A percentile compares a stretch with the other conserved stretches of the same genome.
These are phyloP conservation scores for Candida rishiriensis DNA, from an alignment of 805 yeast genomes.

Conservation along the genomic window DNA sequence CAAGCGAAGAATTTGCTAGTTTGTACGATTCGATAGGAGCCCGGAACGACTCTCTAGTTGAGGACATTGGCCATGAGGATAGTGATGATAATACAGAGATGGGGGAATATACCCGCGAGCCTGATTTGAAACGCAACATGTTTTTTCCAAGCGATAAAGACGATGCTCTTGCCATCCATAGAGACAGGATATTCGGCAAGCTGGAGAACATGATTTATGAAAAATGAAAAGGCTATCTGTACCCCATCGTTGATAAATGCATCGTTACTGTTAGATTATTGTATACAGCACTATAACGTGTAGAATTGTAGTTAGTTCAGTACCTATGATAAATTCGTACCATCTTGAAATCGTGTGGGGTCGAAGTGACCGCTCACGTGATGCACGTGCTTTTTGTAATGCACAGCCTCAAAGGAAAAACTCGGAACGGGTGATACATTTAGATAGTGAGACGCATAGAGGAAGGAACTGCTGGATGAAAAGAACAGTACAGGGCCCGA, in stretches of 20 bases:
- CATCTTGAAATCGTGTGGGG: no score
- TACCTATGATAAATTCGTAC: no score
- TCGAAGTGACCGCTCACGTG: no score
- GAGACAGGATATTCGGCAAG: conserved; percentile 58
- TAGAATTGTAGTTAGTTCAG: no score
- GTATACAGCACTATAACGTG: no score
- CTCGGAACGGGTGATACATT: no score
- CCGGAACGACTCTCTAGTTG: conserved; percentile 8
- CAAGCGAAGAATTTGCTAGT: conserved; percentile 29
- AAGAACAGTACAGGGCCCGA: no score
- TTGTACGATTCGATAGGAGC: conserved; percentile 24
- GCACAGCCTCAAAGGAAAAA: no score
- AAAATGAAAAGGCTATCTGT: conserved; percentile 2
- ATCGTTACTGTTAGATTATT: no score
- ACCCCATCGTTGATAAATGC: neutral
- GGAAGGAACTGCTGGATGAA: no score
- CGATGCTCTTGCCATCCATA: conserved; percentile 57
- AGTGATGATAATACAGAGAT: conserved; percentile 13
- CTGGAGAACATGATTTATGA: conserved; percentile 53
- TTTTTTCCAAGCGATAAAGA: conserved; percentile 55
- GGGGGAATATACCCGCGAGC: conserved; percentile 12
- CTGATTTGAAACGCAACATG: conserved; percentile 39
- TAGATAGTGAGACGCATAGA: no score
- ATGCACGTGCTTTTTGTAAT: no score
- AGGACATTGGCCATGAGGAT: conserved; percentile 11